Evolutionary conservation across 2,329 filamentous ascomycete species (phyloP).

Genomic region (Fusarium lyarnte): DNA sequence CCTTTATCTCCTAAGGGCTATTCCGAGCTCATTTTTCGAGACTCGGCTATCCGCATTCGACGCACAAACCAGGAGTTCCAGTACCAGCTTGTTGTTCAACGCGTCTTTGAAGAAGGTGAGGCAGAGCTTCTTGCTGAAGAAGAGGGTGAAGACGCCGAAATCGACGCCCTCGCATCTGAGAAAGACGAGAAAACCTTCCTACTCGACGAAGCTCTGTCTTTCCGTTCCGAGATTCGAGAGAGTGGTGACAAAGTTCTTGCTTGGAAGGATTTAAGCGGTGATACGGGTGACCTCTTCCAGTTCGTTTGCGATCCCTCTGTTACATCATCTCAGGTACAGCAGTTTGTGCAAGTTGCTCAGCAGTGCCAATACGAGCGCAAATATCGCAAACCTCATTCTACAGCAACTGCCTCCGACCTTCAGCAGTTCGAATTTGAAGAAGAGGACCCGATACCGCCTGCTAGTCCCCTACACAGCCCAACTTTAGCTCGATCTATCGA

Average conservation of each 20-base stretch:
- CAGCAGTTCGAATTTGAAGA: slow-evolving; percentile 81
- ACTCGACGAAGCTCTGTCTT: slow-evolving; percentile 90
- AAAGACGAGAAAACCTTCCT: slow-evolving; percentile 98
- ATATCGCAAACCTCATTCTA: slow-evolving; percentile 81
- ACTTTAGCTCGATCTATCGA: slow-evolving; percentile 63
- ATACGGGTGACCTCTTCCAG: slow-evolving; percentile 94
- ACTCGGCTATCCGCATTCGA: slow-evolving; percentile 91
- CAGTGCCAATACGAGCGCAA: slow-evolving; percentile 99
- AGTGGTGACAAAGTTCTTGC: slow-evolving; percentile 87
- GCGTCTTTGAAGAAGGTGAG: slow-evolving; percentile 97
- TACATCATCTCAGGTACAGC: slow-evolving; percentile 74
- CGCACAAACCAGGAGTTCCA: slow-evolving; percentile 95
- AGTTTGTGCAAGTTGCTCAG: slow-evolving; percentile 83
- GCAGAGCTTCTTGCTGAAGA: slow-evolving; percentile 91
- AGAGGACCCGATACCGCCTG: slow-evolving; percentile 70
- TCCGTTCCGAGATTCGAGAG: slow-evolving; percentile 84
- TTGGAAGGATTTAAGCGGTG: slow-evolving; percentile 94
- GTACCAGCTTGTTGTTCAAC: slow-evolving; percentile 95
- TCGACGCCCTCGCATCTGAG: slow-evolving; percentile 78
- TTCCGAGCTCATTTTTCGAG: slow-evolving; percentile 98
- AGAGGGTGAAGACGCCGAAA: slow-evolving; percentile 81
- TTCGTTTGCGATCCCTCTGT: slow-evolving; percentile 89
- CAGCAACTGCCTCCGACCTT: slow-evolving; percentile 83
- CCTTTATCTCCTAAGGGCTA: slow-evolving; percentile 96
- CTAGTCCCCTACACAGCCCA: slow-evolving; percentile 70